These are phyloP conservation scores for Sphenostylis stenocarpa DNA, from an alignment of 306 rosid species.

Conservation along the genomic window DNA sequence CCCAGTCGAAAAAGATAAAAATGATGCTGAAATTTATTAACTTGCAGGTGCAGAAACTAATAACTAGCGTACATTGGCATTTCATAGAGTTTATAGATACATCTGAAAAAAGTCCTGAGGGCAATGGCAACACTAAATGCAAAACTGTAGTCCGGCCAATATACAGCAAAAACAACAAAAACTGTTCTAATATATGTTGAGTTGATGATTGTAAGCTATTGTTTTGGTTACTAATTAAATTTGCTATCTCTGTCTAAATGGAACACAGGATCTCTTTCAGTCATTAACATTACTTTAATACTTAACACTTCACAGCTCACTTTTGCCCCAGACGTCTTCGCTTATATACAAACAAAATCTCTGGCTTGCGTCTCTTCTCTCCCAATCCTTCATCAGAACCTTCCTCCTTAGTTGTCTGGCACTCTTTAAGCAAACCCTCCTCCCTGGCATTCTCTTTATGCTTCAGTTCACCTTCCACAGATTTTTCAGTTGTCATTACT, in stretches of 20 bases:
- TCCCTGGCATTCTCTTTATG: slow-evolving; percentile 24
- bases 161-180: slow-evolving; percentile 31
- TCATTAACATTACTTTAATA: slow-evolving; percentile 1
- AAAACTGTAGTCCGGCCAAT: slow-evolving; percentile 35
- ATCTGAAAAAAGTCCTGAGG: slow-evolving; percentile 31
- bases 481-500: slow-evolving; percentile 14
- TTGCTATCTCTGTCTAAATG: slow-evolving; percentile 34
- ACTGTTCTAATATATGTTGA: slow-evolving; percentile 24
- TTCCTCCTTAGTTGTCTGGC: slow-evolving; percentile 23
- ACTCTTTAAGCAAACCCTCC: slow-evolving; percentile 28
- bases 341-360: slow-evolving; percentile 53
- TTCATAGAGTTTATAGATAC: slow-evolving; percentile 25
- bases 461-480: slow-evolving; percentile 16
- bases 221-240: slow-evolving; percentile 12
- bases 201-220: slow-evolving; percentile 38
- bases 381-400: slow-evolving; percentile 32
- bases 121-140: slow-evolving; percentile 16
- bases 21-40: slow-evolving; percentile 22
- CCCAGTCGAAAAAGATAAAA: background rate
- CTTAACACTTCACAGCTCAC: slow-evolving; percentile 32
- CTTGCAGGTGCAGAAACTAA: background rate
- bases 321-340: slow-evolving; percentile 47
- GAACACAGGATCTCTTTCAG: slow-evolving; percentile 23
- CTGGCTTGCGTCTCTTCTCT: slow-evolving; percentile 32
- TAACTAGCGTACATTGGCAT: slow-evolving; percentile 30